Base-by-base conservation (phyloP, 257 asterid genomes). In the Solanum corneliomulleri region DNA sequence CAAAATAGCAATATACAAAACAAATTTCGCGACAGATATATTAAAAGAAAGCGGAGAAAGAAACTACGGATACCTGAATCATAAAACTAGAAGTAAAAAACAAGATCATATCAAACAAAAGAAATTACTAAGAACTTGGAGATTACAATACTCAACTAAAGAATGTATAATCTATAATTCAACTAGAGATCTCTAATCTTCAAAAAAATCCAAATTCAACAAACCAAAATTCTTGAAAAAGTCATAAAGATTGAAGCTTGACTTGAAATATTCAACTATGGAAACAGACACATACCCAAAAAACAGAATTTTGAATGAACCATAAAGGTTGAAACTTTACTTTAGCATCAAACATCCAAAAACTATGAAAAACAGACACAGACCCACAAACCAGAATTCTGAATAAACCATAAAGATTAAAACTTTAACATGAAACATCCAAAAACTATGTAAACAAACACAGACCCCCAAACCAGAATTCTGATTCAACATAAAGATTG, bases 201-300 rank as follows among this genome's bases (percentile, higher is more conserved):
- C 27, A 85, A 85, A 83, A 86, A 89, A 92, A 93, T 92, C 92
- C 85, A 89, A 86, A 92, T 86, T 72, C 89, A 86, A 86, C 80
- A 89, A 86, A 90, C 92, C 91, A 89, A 76, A 92, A 82, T 87
- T 93, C 87, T 91, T 89, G 86, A 72, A 86, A 85, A 68, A 64
- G n/a, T 77, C 86, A 78, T 23, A 56, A 88, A 87, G 90, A 90
- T 81, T 87, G 78, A 87, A 89, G 87, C 90, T 89, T 86, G 86
- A 86, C 56, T 87, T 56, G 68, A 87, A 90, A 66, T 85, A 90
- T 88, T 81, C 86, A 84, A 76, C 87, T 20, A 88, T 72, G 89
- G 86, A 87, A 56, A 68, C 86, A 71, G 84, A 71, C 74, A 27
- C 44, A 74, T 16, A 84, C 39, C 87, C 64, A 66, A 42, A 41